Base-by-base conservation (phyloP, 1,139 yeast species). In the Sugiyamaella paludigena region DNA sequence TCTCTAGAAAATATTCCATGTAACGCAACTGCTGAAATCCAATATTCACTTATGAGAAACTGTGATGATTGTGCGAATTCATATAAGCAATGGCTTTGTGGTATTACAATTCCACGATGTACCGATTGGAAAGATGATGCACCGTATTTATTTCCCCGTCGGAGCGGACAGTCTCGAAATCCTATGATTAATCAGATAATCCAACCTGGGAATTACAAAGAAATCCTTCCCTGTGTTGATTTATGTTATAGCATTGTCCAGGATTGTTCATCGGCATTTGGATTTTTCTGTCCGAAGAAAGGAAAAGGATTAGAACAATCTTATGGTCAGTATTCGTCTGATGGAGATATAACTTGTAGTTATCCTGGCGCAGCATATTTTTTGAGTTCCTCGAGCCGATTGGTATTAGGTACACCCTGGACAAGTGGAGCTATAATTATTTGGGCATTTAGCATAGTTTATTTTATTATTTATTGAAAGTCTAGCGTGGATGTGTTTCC, bases 21-120 rank as follows among this genome's bases (percentile, higher is more conserved):
- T 67, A 83, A 91, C 60, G 81, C 87, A 0, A 77, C 79, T 9
- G 66, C 71, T n/a, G 91, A 83, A 52, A 77, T 87, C 0, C 63
- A 79, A 6, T 92, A 78, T 67, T 87, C 96, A 1, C 88, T 95
- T 12, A 62, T 89, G 30, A 67, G 80, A 44, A 73, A 83, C 0
- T 92, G 98, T 61, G 75, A 72, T 10, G 83, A 87, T 60, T 92
- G 98, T 65, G 77, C 78, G 1, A 59, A 66, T 2, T 75, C 92
- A 1, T 92, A 92, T 65, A 83, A 81, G 60, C 77, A 84, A 60
- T 92, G 98, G 98, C 74, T 92, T 15, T 92, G 98, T 69, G 78
- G 95, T 0, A 88, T 87, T 4, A 75, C 89, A 0, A 86, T 92
- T n/a, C 98, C 98, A 0, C 72, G 98, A 32, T 92, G 98, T 61